Base-by-base conservation (phyloP, 345 rosid species). In the Populus simonii region DNA sequence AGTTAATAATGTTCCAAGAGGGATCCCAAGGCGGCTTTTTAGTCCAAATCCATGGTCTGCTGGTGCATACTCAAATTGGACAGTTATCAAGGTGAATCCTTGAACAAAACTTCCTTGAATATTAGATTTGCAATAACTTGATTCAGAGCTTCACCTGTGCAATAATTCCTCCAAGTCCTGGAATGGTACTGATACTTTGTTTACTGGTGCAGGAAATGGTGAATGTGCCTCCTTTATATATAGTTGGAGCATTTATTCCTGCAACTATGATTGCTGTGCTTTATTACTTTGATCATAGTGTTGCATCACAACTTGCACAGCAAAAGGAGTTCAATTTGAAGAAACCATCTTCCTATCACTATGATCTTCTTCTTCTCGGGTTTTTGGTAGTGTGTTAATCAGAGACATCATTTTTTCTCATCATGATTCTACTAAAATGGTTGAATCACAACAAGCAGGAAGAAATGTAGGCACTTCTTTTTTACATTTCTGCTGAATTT, bases 21-120 rank as follows among this genome's bases (percentile, higher is more conserved):
- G 95, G 73, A 90, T 93, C 68, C 98, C 98, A 15, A 92, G 96
- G 87, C 94, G 97, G 67, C 98, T 94, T 70, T 90, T 92, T 82
- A 94, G 98, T 88, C 98, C 98, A 55, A 93, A 93, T 79, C 98
- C 98, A 63, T 94, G 98, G 98, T 93, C 97, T 27, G 87, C 93
- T 41, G 98, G 93, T 75, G 97, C 98, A 59, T 92, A 86, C 80
- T 85, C 87, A 80, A 93, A 94, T 77, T 94, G 98, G 98, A 90
- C 92, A 45, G 92, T 94, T 71, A 84, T 92, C 51, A 92, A 90
- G 94, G 98, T 79, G 77, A 63, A 82, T 75, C 61, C 66, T 66
- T 25, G 59, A 73, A 36, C 41, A 49, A 43, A 70, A 41, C 27
- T 76, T 76, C 49, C 45, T 51, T 47, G 15, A 45, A 71, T 5